These are phyloP conservation scores for Pseudocercospora crystallina DNA, from an alignment of 2,329 filamentous ascomycete genomes.

Conservation along the genomic window DNA sequence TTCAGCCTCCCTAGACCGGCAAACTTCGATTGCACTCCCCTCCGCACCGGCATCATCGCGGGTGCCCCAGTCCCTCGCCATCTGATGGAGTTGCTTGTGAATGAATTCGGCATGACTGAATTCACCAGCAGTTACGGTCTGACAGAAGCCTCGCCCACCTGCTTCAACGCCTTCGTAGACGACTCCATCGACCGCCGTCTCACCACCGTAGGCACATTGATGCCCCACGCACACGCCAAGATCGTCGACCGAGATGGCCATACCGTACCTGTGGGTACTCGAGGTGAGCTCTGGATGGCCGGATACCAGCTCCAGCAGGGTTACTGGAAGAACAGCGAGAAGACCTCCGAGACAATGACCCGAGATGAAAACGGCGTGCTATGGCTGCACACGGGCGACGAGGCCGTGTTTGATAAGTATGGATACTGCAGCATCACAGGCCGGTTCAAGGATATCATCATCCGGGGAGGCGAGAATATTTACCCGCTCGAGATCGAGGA, in stretches of 20 bases:
- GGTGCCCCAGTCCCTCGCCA: constrained; percentile 73
- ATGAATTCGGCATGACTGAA: constrained; percentile 72
- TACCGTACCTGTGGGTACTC: constrained; percentile 64
- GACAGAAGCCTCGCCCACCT: constrained; percentile 76
- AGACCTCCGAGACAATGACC: constrained; percentile 70
- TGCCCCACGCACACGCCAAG: constrained; percentile 73
- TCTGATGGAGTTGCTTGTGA: constrained; percentile 72
- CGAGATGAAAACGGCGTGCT: constrained; percentile 46
- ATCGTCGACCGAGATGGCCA: constrained; percentile 69
- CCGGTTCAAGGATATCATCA: constrained; percentile 37
- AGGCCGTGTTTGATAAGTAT: constrained; percentile 49
- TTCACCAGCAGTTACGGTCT: constrained; percentile 60
- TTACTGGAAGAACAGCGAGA: constrained; percentile 67
- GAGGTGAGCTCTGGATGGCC: constrained; percentile 74
- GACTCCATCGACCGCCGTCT: constrained; percentile 66
- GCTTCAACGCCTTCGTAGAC: constrained; percentile 76
- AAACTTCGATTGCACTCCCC: constrained; percentile 45
- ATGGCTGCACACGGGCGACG: constrained; percentile 67
- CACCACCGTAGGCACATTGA: constrained; percentile 72
- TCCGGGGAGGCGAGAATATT: constrained; percentile 65
- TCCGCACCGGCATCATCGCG: constrained; percentile 76
- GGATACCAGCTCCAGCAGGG: constrained; percentile 72
- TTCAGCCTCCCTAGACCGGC: constrained; percentile 50
- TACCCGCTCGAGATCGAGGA: constrained; percentile 41
- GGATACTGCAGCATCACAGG: constrained; percentile 41